Percentiles rank a stretch among this genome's conserved stretches.
phyloP scores from a whole-genome alignment of 2,329 filamentous ascomycete genomes.

The Aspergillus bombycis region DNA sequence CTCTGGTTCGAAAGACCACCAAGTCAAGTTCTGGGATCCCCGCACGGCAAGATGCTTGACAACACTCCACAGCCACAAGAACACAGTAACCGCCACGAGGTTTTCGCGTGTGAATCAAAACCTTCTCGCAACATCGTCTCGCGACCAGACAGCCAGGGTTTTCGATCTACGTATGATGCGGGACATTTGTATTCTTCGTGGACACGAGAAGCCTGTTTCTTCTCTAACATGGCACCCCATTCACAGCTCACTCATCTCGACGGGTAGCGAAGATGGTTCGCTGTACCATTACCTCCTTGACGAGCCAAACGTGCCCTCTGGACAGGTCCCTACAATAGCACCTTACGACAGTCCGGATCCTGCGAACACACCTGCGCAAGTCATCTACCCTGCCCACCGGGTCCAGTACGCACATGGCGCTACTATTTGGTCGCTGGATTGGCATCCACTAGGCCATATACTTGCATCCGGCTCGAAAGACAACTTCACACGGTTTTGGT shows the following conservation, averaged over 20 bases:
- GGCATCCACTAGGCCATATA: slow-evolving; percentile 95
- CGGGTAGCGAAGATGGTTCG: slow-evolving; percentile 85
- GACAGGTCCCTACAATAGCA: slow-evolving; percentile 70
- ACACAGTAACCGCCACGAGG: slow-evolving; percentile 88
- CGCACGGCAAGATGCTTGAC: slow-evolving; percentile 86
- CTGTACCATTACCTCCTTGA: slow-evolving; percentile 95
- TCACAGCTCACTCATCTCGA: slow-evolving; percentile 85
- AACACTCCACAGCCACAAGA: slow-evolving; percentile 95
- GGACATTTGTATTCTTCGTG: slow-evolving; percentile 88
- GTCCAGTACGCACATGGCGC: slow-evolving; percentile 88
- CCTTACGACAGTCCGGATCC: slow-evolving; percentile 87
- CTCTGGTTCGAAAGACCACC: slow-evolving; percentile 95
- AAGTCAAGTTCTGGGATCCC: slow-evolving; percentile 99
- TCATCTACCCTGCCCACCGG: slow-evolving; percentile 89
- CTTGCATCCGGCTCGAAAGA: slow-evolving; percentile 95
- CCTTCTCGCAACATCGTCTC: slow-evolving; percentile 86
- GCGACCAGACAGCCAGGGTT: slow-evolving; percentile 88
- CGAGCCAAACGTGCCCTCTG: slow-evolving; percentile 82
- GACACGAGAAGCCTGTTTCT: slow-evolving; percentile 94
- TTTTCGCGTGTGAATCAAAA: slow-evolving; percentile 86
- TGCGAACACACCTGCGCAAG: slow-evolving; percentile 76
- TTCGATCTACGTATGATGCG: slow-evolving; percentile 99
- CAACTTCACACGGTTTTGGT: slow-evolving; percentile 96
- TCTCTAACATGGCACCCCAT: slow-evolving; percentile 93
- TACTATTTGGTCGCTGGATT: slow-evolving; percentile 96